Evolutionary conservation across 805 yeast species (phyloP), one percentile per base, ranked within the genome.

Genomic region (Spathaspora passalidarum): DNA sequence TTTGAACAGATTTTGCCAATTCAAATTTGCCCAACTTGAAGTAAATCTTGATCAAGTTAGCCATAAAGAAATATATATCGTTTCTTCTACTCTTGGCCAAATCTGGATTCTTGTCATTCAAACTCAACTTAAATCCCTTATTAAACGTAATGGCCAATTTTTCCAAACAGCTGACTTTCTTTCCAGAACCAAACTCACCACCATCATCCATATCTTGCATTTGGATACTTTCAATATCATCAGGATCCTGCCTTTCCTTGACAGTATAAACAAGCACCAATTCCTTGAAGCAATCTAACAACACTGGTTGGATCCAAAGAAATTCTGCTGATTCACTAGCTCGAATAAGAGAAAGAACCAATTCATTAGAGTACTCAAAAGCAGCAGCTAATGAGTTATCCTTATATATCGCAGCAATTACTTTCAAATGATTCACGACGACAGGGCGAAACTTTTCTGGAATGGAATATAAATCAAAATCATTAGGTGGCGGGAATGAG

Each of bases 61-160:
- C 82, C 16, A 86, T 78, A 60, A 88, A 84, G 62, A 78, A 82
- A 63, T 84, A 87, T 16, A 86, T 82, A 42, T 84, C 86, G 51
- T 65, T 63, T 55, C 83, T 75, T 57, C 86, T 85, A 49, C 84
- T 79, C 11, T 56, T 55, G 0, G 40, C 42, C 17, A 62, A 40
- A 21, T 76, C 77, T n/a, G 79, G 76, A 49, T 81, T 81, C 47
- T 91, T 76, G 62, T 90, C 97, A 51, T 86, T 87, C 38, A 90
- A 69, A 50, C 96, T 87, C 3, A 86, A 59, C 47, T 85, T 87
- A 66, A 88, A 86, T 5, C 91, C 78, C 49, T 81, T 75, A 61
- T 88, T 89, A 45, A 89, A 72, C 2, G 84, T 74, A 49, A 82
- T 69, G 0, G 88, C 83, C 36, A 87, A 76, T 38, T 69, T 72